Evolutionary conservation across 169 alveolate species (phyloP).

Genomic region (Plasmodium cynomolgi): DNA sequence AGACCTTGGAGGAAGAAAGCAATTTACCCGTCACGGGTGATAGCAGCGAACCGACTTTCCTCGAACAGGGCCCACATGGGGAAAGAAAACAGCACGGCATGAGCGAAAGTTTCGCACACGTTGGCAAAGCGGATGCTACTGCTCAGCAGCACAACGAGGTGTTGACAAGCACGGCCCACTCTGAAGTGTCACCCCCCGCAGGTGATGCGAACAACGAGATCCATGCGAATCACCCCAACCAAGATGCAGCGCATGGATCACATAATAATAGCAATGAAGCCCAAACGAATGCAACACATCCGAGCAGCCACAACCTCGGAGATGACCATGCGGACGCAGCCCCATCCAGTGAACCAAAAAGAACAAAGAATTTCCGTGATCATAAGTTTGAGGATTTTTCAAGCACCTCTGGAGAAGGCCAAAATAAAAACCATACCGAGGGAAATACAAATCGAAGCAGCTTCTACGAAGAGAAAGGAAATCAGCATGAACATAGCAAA

Average conservation of each 20-base stretch:
- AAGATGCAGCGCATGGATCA: neutral
- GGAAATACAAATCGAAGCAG: neutral
- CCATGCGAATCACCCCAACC: neutral
- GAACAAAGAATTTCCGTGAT: neutral
- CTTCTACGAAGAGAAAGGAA: neutral
- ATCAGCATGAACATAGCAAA: neutral
- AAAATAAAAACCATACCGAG: neutral
- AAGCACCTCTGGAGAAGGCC: neutral
- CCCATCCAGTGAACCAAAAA: neutral
- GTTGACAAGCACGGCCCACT: neutral
- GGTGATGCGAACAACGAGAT: neutral
- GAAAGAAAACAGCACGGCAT: neutral
- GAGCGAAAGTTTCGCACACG: neutral
- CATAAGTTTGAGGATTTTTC: neutral
- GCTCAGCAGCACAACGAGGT: neutral
- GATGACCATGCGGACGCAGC: neutral
- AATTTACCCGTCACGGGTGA: neutral
- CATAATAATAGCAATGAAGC: neutral
- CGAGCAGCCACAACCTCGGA: neutral
- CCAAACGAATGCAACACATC: neutral
- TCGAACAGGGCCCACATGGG: neutral
- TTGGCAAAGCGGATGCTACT: neutral
- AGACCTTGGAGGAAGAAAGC: neutral
- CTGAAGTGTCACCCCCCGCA: neutral
- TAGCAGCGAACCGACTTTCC: neutral